Conservation (phyloP, 257 asterid genomes). For the Echites panduratus region DNA sequence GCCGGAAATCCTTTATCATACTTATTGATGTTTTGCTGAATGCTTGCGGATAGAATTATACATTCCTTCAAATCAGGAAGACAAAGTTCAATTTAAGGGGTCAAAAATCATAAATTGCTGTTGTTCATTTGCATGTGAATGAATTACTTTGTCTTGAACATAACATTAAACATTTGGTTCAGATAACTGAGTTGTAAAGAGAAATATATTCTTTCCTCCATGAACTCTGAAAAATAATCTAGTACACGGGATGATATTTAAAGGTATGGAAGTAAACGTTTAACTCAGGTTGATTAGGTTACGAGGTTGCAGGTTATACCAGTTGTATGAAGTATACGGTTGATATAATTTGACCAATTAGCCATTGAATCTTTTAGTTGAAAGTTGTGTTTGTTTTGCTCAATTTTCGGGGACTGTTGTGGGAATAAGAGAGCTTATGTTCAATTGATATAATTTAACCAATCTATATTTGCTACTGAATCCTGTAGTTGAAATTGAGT, state of each 20-base stretch:
- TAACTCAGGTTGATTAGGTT: background rate
- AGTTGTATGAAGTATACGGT: background rate
- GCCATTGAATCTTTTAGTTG: background rate
- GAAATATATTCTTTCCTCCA: background rate
- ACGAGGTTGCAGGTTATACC: background rate
- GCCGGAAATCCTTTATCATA: background rate
- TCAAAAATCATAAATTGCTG: background rate
- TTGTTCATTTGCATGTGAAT: background rate
- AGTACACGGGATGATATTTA: background rate
- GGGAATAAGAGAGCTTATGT: background rate
- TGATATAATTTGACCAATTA: background rate
- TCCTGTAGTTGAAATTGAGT: background rate
- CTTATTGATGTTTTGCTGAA: background rate
- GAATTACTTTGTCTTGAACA: background rate
- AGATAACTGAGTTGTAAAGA: background rate
- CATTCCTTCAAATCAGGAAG: background rate
- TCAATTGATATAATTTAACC: background rate
- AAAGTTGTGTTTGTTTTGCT: background rate
- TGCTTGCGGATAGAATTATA: conserved; percentile 5
- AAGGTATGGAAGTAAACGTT: background rate
- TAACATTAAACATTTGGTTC: no score
- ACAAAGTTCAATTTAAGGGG: background rate
- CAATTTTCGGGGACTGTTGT: background rate
- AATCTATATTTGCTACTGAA: background rate
- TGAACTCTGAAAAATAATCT: background rate